Evolutionary conservation across 2,329 filamentous ascomycete genomes (phyloP), one percentile per base, ranked within the genome.

Genomic region (Beauveria australis): DNA sequence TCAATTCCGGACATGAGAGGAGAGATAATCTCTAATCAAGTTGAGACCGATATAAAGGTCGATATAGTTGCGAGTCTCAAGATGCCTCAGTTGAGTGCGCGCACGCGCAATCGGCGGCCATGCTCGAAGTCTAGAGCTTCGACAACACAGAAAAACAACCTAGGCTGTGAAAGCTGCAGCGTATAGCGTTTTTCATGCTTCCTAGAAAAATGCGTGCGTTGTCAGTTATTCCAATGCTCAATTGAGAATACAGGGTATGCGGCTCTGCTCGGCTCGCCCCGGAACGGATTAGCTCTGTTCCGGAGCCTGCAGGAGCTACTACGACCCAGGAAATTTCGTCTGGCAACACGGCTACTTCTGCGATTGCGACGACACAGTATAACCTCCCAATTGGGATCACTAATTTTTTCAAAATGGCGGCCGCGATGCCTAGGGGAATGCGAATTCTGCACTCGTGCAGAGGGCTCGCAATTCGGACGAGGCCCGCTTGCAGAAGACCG

Each of bases 381-480:
- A 43, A 40, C 33, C 10, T 48, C 55, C 46, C 46, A 40, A 18
- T 19, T 5, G 18, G 40, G 48, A 28, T 47, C 14, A 33, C 19
- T 18, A 26, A 46, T 47, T 28, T 43, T 26, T 9, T 37, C n/a
- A 54, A 33, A 33, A 60, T 60, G 58, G 51, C 58, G 24, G 33
- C 51, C 30, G 58, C 43, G 22, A 60, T 60, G 30, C 43, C 58
- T 8, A 53, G 58, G 47, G 58, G 58, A 22, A 37, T 60, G 9
- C 28, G 58, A 33, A 54, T 60, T 9, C 51, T 60, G 33, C 58
- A 54, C 1, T 49, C 68, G 64, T 73, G 72, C 60, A 70, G 70
- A 67, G 66, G 68, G 66, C 66, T 74, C 54, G 69, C 69, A 16
- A 22, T 41, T 10, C 58, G 51, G 7, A 1, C 51, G 28, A 46